A percentile compares a stretch with the other conserved stretches of the same genome.
These are phyloP conservation scores for Tuber brumale DNA, from an alignment of 495 filamentous ascomycete genomes.

Conservation along the genomic window DNA sequence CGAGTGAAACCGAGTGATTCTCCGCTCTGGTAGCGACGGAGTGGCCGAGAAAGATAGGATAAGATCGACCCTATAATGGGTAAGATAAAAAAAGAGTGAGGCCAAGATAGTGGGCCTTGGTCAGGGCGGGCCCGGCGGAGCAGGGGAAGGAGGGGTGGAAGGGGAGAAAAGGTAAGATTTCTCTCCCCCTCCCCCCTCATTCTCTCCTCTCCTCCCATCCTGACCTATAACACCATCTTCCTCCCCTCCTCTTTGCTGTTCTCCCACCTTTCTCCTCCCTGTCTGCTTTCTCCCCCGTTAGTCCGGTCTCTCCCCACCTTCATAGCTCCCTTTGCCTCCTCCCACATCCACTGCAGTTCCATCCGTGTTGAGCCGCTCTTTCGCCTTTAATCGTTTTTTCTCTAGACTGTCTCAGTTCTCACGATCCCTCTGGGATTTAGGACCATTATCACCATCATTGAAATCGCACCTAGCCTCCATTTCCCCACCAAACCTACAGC, in stretches of 20 bases:
- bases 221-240: neutral
- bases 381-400: neutral
- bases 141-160: neutral
- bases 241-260: neutral
- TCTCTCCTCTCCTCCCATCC: neutral
- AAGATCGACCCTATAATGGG: neutral
- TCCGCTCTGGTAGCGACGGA: neutral
- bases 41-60: neutral
- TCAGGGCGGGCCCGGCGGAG: neutral
- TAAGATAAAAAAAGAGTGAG: neutral
- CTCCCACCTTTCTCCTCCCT: neutral
- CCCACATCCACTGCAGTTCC: neutral
- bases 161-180: neutral
- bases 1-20: neutral
- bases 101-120: neutral
- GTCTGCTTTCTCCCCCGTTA: neutral
- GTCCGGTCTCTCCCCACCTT: neutral
- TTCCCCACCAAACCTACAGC: neutral
- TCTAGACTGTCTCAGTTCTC: neutral
- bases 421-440: neutral
- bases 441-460: neutral
- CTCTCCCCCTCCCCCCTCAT: neutral
- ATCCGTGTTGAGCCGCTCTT: neutral
- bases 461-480: neutral
- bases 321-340: neutral